Evolutionary conservation across 129 eudicot species (phyloP), one percentile per base, ranked within the genome.

Genomic region (Chrysanthemum seticuspe): DNA sequence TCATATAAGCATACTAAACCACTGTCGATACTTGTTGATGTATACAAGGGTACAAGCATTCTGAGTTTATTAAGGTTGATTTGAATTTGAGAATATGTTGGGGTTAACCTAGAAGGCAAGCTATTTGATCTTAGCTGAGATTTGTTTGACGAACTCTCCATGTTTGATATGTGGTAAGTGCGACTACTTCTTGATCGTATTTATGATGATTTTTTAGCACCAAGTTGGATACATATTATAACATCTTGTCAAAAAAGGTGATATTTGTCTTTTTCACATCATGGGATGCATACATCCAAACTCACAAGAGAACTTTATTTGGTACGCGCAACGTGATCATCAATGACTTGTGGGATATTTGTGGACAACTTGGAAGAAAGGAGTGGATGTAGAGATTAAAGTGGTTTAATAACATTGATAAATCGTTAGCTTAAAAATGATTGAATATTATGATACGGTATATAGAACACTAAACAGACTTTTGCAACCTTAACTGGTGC

Each of bases 51-150:
- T 31, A 0, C 13, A 60, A 60, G 75, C 34, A 52, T 59, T 59
- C 34, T 60, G 14, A 76, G 63, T 18, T 59, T 68, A 44, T 14
- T 48, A 56, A 68, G 75, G 27, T 68, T 57, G 55, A 49, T 48
- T 76, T 68, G 45, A 25, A 76, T 68, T 52, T 8, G 55, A 49
- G 75, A 15, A 49, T 13, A 76, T 8, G 74, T 29, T 48, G 68
- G 75, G 29, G 63, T 58, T 58, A 40, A 44, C 44, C 52, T 68
- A 47, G 61, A 59, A n/a, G 80, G 80, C 18, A 76, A 61, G 34
- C 80, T 76, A 36, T 4, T 68, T 59, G 75, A 76, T 76, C 80
- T 76, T 58, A 48, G 40, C 0, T 60, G 75, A 60, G 80, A 31
- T 68, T 29, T 29, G 34, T 27, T 76, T 25, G 50, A 58, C 59